These are phyloP conservation scores for Thoreauomyces humboldtii DNA, from an alignment of 192 early-diverging fungal genomes.

Conservation along the genomic window DNA sequence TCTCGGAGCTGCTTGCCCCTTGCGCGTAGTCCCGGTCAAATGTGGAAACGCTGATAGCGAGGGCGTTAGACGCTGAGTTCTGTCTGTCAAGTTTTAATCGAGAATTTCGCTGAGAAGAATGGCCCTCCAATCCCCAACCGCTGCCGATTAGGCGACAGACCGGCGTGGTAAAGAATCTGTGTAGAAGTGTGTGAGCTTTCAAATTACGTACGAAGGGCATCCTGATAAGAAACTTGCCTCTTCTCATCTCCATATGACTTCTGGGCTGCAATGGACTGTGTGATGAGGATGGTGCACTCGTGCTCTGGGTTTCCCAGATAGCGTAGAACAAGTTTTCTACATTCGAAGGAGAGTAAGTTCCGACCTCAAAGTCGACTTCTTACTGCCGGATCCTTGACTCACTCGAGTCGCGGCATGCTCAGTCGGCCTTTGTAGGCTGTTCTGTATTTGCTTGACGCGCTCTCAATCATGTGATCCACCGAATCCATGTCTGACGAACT, in stretches of 20 bases:
- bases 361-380: neutral
- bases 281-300: slow-evolving; percentile 73
- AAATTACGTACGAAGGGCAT: too few species aligned
- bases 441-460: neutral
- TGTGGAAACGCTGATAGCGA: too few species aligned
- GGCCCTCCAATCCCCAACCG: neutral
- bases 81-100: too few species aligned
- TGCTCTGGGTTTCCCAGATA: slow-evolving; percentile 7
- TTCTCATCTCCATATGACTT: slow-evolving; percentile 94
- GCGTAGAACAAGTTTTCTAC: neutral
- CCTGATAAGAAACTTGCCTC: slow-evolving; percentile 55
- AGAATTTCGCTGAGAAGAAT: too few species aligned
- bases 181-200: neutral
- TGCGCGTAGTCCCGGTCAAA: too few species aligned
- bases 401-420: neutral
- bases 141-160: neutral
- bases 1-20: too few species aligned
- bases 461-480: neutral
- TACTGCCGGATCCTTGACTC: neutral
- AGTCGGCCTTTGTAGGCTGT: slow-evolving; percentile 2
- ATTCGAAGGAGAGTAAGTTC: neutral
- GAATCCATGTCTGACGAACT: neutral
- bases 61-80: too few species aligned
- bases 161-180: slow-evolving; percentile 3
- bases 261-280: slow-evolving; percentile 86